Evolutionary conservation across 768 basidiomycete species (phyloP), one percentile per base, ranked within the genome.

Genomic region (Inosperma sp.): DNA sequence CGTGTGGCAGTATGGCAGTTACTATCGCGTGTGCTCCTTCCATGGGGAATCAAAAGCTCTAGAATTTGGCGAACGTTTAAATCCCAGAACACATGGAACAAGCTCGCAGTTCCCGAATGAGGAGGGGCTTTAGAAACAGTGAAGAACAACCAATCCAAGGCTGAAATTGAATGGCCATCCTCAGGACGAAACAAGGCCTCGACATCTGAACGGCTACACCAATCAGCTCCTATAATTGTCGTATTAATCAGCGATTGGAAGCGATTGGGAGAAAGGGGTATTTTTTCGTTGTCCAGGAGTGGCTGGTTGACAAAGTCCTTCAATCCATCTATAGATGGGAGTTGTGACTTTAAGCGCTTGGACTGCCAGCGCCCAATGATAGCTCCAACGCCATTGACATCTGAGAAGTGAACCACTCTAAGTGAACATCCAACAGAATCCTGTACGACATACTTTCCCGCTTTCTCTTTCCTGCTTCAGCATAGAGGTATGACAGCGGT

Each of bases 41-140:
- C 60, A 29, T 4, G 8, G 9, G 58, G 57, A 31, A 57, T 39
- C n/a, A 63, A 42, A n/a, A 55, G 27, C 49, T 58, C 50, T 23
- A 65, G 17, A 51, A 60, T 42, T 5, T 45, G 17, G 22, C 59
- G 55, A 29, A 65, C 57, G 40, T 65, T 65, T 29, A 27, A 25
- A 53, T 65, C 62, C 64, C 62, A 63, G 33, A 58, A 61, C 19
- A 35, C 48, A 47, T 31, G 29, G 40, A 61, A 63, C 8, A 49
- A 31, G 8, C 21, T 31, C 35, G 58, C 47, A 12, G 59, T 61
- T 31, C 49, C 60, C 13, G 50, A 35, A 10, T 7, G 47, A 16
- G 49, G 53, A 25, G 49, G 39, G n/a, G n/a, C 10, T 12, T 42
- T 29, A 14, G 33, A 19, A n/a, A 44, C 36, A 30, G 43, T 33